Evolutionary conservation across 306 rosid species (phyloP).

Genomic region (Gastrolobium bilobum): DNA sequence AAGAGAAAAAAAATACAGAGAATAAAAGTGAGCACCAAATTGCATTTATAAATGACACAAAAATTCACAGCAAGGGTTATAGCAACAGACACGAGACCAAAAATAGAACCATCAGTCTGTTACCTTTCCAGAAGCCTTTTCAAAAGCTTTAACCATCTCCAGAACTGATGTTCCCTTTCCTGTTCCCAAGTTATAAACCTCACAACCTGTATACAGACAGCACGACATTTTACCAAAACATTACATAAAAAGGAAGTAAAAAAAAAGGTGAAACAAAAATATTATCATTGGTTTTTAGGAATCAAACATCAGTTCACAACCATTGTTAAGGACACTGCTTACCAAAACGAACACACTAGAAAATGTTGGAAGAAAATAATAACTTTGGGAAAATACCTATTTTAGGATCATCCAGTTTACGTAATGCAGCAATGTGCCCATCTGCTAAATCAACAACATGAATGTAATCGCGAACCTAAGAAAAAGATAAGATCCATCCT

Average conservation of each 20-base stretch:
- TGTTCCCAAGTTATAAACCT: conserved; percentile 95
- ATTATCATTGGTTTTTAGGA: neutral
- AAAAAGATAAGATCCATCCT: conserved; percentile 42
- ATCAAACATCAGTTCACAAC: conserved; percentile 25
- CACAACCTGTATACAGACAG: conserved; percentile 68
- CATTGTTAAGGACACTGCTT: conserved; percentile 13
- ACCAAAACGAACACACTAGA: neutral
- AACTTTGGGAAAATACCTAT: conserved; percentile 63
- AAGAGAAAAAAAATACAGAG: neutral
- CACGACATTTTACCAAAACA: conserved; percentile 3
- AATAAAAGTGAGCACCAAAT: neutral
- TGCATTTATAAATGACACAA: neutral
- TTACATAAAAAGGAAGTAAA: neutral
- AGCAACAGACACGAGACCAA: neutral
- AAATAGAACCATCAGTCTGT: conserved; percentile 29
- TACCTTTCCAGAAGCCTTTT: conserved; percentile 94
- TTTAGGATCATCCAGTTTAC: conserved; percentile 67
- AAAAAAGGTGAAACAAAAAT: neutral
- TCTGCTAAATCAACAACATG: conserved; percentile 97
- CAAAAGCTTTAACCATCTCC: conserved; percentile 96
- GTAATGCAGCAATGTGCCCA: conserved; percentile 95
- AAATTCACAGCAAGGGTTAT: neutral
- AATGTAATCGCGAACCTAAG: conserved; percentile 96
- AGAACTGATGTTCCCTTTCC: conserved; percentile 97
- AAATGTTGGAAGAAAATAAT: conserved; percentile 11